These are phyloP conservation scores for Pseudoscleropodium purum DNA, from an alignment of 225 moss, liverwort and hornwort species.

Conservation along the genomic window DNA sequence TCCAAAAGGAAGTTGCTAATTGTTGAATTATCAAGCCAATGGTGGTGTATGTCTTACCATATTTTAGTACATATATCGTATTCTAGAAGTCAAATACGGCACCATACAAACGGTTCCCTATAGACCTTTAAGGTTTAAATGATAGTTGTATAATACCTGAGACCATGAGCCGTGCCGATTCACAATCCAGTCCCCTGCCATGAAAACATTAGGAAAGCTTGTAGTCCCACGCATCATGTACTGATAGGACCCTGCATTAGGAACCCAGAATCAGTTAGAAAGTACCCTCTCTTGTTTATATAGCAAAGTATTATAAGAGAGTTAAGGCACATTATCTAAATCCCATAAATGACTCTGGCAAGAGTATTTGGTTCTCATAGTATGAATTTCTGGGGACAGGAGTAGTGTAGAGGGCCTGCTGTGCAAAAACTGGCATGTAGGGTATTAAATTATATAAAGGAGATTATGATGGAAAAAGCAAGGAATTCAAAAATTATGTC, in stretches of 20 bases:
- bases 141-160: conserved; percentile 38
- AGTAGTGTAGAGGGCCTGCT: not conserved
- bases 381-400: not conserved
- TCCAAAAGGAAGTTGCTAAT: no score
- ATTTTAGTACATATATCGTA: not conserved
- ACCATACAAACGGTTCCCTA: not conserved
- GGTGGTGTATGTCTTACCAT: not conserved
- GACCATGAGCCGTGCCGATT: conserved; percentile 96
- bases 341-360: not conserved
- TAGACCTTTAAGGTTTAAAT: not conserved
- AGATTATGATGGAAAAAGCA: not conserved
- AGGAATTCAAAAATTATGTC: not conserved
- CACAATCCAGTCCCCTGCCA: conserved; percentile 99
- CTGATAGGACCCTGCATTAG: conserved; percentile 72
- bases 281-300: not conserved
- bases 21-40: not conserved
- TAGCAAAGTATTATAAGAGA: not conserved
- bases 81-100: not conserved
- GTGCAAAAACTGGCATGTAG: not conserved
- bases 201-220: conserved; percentile 86
- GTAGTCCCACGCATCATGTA: conserved; percentile 80
- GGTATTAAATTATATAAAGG: not conserved
- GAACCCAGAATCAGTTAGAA: not conserved
- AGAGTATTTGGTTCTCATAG: not conserved
- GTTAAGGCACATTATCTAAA: not conserved